phyloP scores from a whole-genome alignment of 257 asterid genomes.

The Verbascum thapsus region DNA sequence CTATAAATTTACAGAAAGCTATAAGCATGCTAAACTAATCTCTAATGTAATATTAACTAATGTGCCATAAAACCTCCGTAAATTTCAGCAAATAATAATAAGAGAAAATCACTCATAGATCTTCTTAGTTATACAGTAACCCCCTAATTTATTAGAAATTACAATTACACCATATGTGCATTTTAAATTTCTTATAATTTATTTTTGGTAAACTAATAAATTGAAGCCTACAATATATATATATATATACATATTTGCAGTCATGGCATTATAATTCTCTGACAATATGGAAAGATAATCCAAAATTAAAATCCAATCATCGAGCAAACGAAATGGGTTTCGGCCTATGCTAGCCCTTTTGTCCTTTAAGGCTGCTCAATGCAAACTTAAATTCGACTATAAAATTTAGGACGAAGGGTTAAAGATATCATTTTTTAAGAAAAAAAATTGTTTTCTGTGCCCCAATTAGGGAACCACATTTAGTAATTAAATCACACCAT shows the following conservation, averaged over 20 bases:
- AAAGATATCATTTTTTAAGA: conserved; percentile 27
- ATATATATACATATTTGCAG: too few species aligned
- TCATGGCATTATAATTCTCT: conserved; percentile 42
- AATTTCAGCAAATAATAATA: not conserved
- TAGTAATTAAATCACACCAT: conserved; percentile 18
- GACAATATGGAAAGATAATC: too few species aligned
- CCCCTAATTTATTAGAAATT: too few species aligned
- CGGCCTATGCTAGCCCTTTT: conserved; percentile 19
- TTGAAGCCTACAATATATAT: too few species aligned
- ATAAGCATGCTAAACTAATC: not conserved
- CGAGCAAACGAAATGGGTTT: too few species aligned
- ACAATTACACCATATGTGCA: not conserved
- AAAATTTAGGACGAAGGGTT: conserved; percentile 30
- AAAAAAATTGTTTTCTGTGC: conserved; percentile 35
- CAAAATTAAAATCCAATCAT: too few species aligned
- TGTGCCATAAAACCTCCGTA: not conserved
- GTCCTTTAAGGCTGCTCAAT: conserved; percentile 42
- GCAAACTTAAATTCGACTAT: conserved; percentile 38
- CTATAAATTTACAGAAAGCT: not conserved
- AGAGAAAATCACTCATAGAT: too few species aligned
- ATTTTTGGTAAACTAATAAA: too few species aligned
- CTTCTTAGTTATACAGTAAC: too few species aligned
- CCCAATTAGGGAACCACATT: conserved; percentile 59
- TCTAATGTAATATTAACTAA: too few species aligned
- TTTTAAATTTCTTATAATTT: too few species aligned